A percentile compares a stretch with the other conserved stretches of the same genome.
Evolutionary conservation across 352 stramenopile species (phyloP).

Genomic region (Pythium chondricola): DNA sequence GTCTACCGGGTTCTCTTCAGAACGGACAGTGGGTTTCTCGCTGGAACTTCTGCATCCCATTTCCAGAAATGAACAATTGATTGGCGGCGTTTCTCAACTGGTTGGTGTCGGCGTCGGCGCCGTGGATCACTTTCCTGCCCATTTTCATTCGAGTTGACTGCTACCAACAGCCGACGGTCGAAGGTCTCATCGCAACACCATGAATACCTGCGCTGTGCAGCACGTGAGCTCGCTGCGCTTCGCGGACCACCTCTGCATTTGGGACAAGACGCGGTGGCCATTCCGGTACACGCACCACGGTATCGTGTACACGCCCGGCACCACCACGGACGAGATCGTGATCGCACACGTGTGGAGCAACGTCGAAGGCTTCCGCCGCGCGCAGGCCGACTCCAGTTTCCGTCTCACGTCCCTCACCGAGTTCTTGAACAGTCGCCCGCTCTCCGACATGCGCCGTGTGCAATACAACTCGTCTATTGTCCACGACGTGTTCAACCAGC

Average conservation of each 20-base stretch:
- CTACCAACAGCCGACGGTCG: too few species aligned
- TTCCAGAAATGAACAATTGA: too few species aligned
- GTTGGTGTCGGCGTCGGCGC: too few species aligned
- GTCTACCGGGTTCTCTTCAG: too few species aligned
- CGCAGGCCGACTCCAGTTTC: constrained; percentile 62
- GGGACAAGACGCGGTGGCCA: constrained; percentile 70
- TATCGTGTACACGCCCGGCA: constrained; percentile 43
- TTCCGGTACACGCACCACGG: constrained; percentile 78
- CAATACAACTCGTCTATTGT: constrained; percentile 75
- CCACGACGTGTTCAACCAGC: constrained; percentile 40
- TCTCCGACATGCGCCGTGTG: constrained; percentile 61
- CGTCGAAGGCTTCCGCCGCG: constrained; percentile 45
- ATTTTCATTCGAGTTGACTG: too few species aligned
- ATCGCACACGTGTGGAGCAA: constrained; percentile 69
- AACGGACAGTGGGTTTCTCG: too few species aligned
- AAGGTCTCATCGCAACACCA: too few species aligned
- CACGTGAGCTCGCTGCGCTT: constrained; percentile 46
- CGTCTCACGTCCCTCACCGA: constrained; percentile 59
- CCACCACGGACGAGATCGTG: constrained; percentile 37
- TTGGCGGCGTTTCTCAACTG: too few species aligned
- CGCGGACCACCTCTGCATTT: constrained; percentile 74
- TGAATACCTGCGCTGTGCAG: constrained; percentile 66
- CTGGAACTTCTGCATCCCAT: too few species aligned
- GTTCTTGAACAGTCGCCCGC: constrained; percentile 53
- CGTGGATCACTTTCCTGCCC: too few species aligned